phyloP scores from a whole-genome alignment of 1,284 basidiomycete genomes.

The Trametes pubescens region DNA sequence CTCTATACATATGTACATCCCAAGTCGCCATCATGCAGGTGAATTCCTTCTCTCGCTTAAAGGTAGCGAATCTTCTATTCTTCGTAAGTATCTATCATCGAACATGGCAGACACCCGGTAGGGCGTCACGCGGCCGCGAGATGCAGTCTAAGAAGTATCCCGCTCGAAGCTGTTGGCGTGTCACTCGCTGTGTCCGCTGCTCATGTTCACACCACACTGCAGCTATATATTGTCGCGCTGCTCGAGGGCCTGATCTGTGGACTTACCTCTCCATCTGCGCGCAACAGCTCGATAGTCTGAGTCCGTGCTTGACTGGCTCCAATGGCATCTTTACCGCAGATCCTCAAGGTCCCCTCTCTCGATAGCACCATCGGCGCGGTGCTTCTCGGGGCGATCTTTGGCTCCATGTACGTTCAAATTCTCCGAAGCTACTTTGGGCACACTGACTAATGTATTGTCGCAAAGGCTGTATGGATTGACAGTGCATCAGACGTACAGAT shows the following conservation, averaged over 20 bases:
- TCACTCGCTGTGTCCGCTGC: not conserved
- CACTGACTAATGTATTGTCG: not conserved
- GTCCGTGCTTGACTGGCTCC: not conserved
- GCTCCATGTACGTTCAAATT: slow-evolving; percentile 6
- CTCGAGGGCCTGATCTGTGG: not conserved
- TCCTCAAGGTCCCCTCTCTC: slow-evolving; percentile 13
- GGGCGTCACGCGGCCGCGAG: not conserved
- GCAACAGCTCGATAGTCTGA: not conserved
- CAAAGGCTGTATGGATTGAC: slow-evolving; percentile 20
- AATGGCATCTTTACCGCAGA: not conserved
- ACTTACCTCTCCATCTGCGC: not conserved
- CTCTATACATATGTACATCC: too few species aligned
- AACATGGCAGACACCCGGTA: not conserved
- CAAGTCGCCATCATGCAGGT: too few species aligned
- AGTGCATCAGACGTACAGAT: slow-evolving; percentile 19
- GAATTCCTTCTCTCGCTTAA: too few species aligned
- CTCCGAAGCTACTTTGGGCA: not conserved
- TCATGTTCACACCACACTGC: not conserved
- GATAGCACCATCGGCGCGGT: slow-evolving; percentile 16
- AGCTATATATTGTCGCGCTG: not conserved
- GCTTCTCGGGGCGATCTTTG: slow-evolving; percentile 9
- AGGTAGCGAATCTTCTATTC: too few species aligned
- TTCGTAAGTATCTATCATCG: not conserved
- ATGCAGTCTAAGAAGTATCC: not conserved
- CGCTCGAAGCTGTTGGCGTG: not conserved